Evolutionary conservation across 306 rosid species (phyloP).

Genomic region (Potentilla sterilis): DNA sequence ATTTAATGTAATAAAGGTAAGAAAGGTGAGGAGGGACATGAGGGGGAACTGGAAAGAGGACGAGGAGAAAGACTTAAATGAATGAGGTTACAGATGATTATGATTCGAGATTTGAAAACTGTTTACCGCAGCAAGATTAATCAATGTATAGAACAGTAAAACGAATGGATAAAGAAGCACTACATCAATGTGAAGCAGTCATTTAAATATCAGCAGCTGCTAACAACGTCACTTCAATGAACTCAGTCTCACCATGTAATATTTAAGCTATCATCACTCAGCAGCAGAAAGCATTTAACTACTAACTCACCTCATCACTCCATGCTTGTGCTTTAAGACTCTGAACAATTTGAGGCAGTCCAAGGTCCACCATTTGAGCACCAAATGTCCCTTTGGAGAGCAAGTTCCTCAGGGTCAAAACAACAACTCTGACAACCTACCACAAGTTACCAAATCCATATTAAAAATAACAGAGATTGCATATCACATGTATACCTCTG

Average conservation of each 20-base stretch:
- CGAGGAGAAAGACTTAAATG: background rate
- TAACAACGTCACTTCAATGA: conserved; percentile 17
- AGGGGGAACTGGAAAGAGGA: background rate
- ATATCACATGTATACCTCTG: conserved; percentile 13
- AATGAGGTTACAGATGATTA: background rate
- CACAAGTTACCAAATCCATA: conserved; percentile 34
- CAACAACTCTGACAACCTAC: conserved; percentile 97
- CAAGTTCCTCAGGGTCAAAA: conserved; percentile 81
- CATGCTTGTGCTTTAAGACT: conserved; percentile 98
- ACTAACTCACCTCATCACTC: conserved; percentile 92
- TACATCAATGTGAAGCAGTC: background rate
- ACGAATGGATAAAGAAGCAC: background rate
- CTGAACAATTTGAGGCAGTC: conserved; percentile 88
- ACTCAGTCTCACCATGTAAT: conserved; percentile 18
- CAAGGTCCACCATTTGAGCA: conserved; percentile 95
- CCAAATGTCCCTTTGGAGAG: conserved; percentile 83
- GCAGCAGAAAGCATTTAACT: conserved; percentile 15
- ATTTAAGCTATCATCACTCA: conserved; percentile 19
- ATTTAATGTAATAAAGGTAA: background rate
- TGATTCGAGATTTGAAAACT: background rate
- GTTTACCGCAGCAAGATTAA: background rate
- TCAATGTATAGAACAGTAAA: background rate
- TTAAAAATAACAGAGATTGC: conserved; percentile 19
- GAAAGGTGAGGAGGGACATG: background rate
- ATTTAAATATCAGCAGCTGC: background rate